A percentile compares a stretch with the other conserved stretches of the same genome.
Evolutionary conservation across 148 eudicot genomes (phyloP).

Genomic region (Rhododendron griersonianum): DNA sequence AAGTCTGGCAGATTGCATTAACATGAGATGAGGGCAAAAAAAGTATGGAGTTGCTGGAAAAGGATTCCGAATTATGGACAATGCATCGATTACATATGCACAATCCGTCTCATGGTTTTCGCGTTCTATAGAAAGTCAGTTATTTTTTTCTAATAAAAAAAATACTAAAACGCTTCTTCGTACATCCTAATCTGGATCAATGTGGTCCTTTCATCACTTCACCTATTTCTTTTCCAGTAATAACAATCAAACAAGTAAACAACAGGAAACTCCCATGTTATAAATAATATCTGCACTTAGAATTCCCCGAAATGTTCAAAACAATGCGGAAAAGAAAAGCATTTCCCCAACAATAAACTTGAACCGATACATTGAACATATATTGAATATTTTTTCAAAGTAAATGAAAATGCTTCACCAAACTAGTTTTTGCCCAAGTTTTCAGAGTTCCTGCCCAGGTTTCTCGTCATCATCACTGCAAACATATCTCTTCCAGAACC

Average conservation of each 20-base stretch:
- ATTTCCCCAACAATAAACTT: not conserved
- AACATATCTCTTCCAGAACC: slow-evolving; percentile 68
- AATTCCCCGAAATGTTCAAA: not conserved
- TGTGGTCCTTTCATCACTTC: not conserved
- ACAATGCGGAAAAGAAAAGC: not conserved
- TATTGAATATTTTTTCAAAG: not conserved
- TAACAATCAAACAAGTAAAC: slow-evolving; percentile 45
- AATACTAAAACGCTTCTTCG: too few relatives aligned
- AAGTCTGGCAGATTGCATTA: not conserved
- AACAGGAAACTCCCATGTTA: slow-evolving; percentile 58
- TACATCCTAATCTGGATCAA: not conserved
- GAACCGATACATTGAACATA: not conserved
- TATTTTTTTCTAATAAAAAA: not conserved
- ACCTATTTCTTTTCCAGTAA: too few relatives aligned
- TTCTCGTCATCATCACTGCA: not conserved
- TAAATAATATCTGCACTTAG: not conserved
- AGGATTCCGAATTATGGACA: not conserved
- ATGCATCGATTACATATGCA: not conserved
- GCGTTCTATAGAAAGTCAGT: not conserved
- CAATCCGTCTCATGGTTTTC: not conserved
- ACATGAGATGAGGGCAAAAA: slow-evolving; percentile 21
- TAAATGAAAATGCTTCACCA: not conserved
- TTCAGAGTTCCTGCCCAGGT: not conserved
- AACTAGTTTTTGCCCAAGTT: not conserved
- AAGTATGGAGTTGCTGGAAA: not conserved